Evolutionary conservation across 768 basidiomycete genomes (phyloP), one percentile per base, ranked within the genome.

Genomic region (Cubamyces sp.): DNA sequence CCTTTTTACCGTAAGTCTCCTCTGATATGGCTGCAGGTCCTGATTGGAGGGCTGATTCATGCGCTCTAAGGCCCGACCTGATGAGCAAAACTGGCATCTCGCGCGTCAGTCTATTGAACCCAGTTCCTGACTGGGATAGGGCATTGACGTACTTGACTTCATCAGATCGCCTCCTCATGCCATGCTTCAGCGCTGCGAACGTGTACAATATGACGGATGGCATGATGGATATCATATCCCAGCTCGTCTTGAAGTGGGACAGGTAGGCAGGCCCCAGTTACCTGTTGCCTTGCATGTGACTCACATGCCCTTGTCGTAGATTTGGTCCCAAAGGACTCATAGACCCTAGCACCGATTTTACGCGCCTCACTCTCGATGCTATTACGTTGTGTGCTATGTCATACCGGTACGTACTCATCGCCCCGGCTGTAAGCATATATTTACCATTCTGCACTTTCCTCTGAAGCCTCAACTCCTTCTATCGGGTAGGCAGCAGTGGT

Each of bases 51-150:
- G 76, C 11, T 70, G 68, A 23, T 47, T 78, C 18, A 8, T 41
- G 4, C 21, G 6, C 18, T 11, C 18, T 42, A 58, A 46, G 70
- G 74, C 70, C 71, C 74, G 54, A 12, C 68, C 73, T n/a, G 73
- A 75, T 15, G 82, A 83, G 64, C 71, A 75, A n/a, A 81, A 79
- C 65, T 82, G 81, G 81, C 74, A 69, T 15, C 70, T 79, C 41
- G 79, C 79, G 23, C 80, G 79, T 80, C 68, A 42, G 77, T 66
- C 3, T 0, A 6, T 3, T 11, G 1, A 4, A 23, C n/a, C 21
- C 18, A 1, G 12, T 14, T 18, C n/a, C n/a, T n/a, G 3, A 23
- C 9, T 28, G 14, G 1, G 9, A 16, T 23, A 16, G 19, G 14
- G 15, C 19, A 26, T 47, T 39, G 25, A 34, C 7, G 6, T 26